phyloP scores from a whole-genome alignment of 345 rosid genomes.

The Acer yangbiense region DNA sequence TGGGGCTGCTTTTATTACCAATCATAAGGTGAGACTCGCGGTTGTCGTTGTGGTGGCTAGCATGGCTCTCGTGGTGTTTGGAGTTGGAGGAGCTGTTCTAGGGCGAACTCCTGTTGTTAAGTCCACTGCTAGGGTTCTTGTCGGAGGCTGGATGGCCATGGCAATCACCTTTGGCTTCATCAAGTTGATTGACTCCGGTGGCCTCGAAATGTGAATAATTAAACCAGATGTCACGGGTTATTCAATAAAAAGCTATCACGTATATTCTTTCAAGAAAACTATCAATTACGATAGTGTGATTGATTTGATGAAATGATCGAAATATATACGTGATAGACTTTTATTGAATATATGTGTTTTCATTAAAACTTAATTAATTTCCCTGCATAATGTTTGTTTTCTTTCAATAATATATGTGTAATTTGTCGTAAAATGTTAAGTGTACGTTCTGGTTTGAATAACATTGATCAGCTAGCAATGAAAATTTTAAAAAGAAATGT shows the following conservation, averaged over 20 bases:
- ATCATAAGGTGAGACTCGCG: constrained; percentile 48
- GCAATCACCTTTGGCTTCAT: constrained; percentile 72
- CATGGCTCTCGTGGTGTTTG: constrained; percentile 52
- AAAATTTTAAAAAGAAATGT: no score
- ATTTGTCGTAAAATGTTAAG: background rate
- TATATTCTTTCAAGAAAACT: no score
- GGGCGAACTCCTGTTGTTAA: constrained; percentile 52
- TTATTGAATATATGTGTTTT: no score
- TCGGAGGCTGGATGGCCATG: constrained; percentile 81
- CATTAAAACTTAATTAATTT: no score
- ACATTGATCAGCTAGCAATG: background rate
- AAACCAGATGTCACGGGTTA: no score
- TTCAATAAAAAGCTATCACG: no score
- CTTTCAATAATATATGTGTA: no score
- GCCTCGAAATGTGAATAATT: constrained; percentile 8
- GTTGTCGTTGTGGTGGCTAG: constrained; percentile 53
- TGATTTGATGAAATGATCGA: no score
- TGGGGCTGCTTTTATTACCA: constrained; percentile 55
- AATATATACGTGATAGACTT: no score
- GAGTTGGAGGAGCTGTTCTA: constrained; percentile 54
- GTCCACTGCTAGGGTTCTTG: constrained; percentile 54
- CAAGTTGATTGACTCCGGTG: constrained; percentile 47
- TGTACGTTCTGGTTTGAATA: background rate
- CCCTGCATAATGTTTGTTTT: no score
- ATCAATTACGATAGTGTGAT: no score